These are phyloP conservation scores for Kodamaea kaohsiungensis DNA, from an alignment of 805 yeast species.

Conservation along the genomic window DNA sequence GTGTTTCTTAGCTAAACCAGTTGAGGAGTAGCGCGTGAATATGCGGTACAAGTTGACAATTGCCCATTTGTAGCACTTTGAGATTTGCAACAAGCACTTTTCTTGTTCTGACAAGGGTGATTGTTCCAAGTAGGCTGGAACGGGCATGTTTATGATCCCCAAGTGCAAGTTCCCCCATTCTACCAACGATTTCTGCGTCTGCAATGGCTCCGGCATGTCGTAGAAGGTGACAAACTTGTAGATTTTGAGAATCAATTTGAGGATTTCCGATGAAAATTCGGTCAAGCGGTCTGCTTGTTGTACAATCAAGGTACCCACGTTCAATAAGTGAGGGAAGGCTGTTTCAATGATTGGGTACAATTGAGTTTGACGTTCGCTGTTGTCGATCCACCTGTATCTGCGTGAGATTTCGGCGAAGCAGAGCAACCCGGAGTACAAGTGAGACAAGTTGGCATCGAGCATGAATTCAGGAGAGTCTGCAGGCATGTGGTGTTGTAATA, in stretches of 20 bases:
- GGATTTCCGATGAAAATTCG: constrained; percentile 62
- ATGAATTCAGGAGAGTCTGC: constrained; percentile 9
- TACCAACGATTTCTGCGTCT: constrained; percentile 47
- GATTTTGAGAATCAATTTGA: constrained; percentile 69
- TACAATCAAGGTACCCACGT: constrained; percentile 60
- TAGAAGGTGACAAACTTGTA: constrained; percentile 75
- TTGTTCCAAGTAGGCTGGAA: constrained; percentile 54
- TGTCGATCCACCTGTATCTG: constrained; percentile 69
- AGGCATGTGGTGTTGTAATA: constrained; percentile 25
- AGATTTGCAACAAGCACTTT: constrained; percentile 62
- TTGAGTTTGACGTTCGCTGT: constrained; percentile 36
- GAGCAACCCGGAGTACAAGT: constrained; percentile 64
- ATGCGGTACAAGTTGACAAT: constrained; percentile 73
- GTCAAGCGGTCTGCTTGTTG: constrained; percentile 22
- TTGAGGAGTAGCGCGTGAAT: constrained; percentile 69
- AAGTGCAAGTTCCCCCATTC: constrained; percentile 82
- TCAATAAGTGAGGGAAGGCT: constrained; percentile 66
- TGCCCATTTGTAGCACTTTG: constrained; percentile 78
- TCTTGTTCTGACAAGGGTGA: constrained; percentile 56
- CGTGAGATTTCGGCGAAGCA: constrained; percentile 70
- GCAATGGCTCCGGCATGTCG: constrained; percentile 69
- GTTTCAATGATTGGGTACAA: constrained; percentile 49
- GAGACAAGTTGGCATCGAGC: constrained; percentile 16
- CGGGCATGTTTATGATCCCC: constrained; percentile 56
- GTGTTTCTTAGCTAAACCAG: constrained; percentile 44